Evolutionary conservation across 805 yeast species (phyloP), one percentile per base, ranked within the genome.

Genomic region (Nakazawaea ishiwadae): DNA sequence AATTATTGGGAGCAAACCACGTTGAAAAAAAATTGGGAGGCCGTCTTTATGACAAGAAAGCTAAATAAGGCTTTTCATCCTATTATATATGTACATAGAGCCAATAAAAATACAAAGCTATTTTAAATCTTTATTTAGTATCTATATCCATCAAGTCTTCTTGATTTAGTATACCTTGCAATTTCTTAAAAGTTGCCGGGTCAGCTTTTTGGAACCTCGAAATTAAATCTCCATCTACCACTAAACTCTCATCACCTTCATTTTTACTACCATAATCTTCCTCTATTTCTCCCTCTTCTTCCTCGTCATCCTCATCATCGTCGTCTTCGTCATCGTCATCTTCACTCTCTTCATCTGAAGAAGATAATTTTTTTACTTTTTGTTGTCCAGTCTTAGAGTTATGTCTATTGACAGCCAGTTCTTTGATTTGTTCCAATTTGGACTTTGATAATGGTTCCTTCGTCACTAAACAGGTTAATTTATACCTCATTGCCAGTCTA

Each of bases 401-500:
- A 30, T 46, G 54, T 30, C 55, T 56, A 50, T 57, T 63, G 46
- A 36, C 26, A 20, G 66, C 65, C 7, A 66, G 57, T n/a, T 50
- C 58, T 24, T 66, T 52, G 46, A 83, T 68, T 42, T 70, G 70
- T 10, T 64, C 61, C 43, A 69, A 60, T 53, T 65, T 67, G 34
- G 49, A 59, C 36, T 55, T 52, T 48, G 73, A 71, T 45, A 79
- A 50, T 27, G 69, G 56, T 53, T 67, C 66, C 48, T 77, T 71
- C 61, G 60, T 73, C 60, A 74, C 76, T 35, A 84, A 59, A 46
- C 80, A 74, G 16, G 75, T 74, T 42, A 89, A 62, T 56, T 88
- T 89, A 51, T 84, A 83, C 50, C 87, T 71, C 44, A 88, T 71
- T 15, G 90, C 71, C 37, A 79, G 68, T 51, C 96, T 71, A 3